Evolutionary conservation across 2,329 filamentous ascomycete species (phyloP), one percentile per base, ranked within the genome.

Genomic region (Neonectria coccinea): DNA sequence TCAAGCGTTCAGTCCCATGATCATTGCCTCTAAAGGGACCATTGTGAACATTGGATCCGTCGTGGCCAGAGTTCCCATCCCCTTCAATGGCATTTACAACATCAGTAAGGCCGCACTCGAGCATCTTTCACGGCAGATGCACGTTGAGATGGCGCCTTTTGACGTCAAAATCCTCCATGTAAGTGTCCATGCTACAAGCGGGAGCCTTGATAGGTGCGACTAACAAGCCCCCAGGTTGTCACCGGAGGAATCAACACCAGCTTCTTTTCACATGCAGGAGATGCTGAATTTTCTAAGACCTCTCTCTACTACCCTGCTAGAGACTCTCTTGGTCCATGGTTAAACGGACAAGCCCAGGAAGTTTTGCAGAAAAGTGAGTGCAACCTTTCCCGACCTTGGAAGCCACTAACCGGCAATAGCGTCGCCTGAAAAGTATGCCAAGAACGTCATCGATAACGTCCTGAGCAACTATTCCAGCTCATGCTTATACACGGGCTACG

Each of bases 11-110:
- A 67, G 76, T 5, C 78, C 79, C 3, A 62, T 82, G 20, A 60
- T 84, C 9, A 75, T 79, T 16, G 70, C 70, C 2, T 61, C 76
- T 5, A 74, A 74, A 25, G 73, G 73, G 10, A 76, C 76, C 8
- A 76, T 82, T 50, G 74, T 80, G 47, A 81, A 83, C 64, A 79
- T 82, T 56, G 79, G 80, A 14, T 81, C 78, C n/a, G 69, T 81
- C 5, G 75, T 75, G 1, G 72, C 69, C 7, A 71, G 57, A 22
- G 39, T 70, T 42, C 67, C 69, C 1, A 53, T 72, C 8, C 65
- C 68, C 16, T 82, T 81, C 63, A 72, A 77, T 5, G 77, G 76
- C 8, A 70, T 76, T 20, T 84, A 84, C 70, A 81, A 80, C 55
- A 78, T 80, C 7, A 79, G 77, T 57, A 84, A 84, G 62, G 80